Base-by-base conservation (phyloP, 306 rosid species). In the Parietaria judaica region DNA sequence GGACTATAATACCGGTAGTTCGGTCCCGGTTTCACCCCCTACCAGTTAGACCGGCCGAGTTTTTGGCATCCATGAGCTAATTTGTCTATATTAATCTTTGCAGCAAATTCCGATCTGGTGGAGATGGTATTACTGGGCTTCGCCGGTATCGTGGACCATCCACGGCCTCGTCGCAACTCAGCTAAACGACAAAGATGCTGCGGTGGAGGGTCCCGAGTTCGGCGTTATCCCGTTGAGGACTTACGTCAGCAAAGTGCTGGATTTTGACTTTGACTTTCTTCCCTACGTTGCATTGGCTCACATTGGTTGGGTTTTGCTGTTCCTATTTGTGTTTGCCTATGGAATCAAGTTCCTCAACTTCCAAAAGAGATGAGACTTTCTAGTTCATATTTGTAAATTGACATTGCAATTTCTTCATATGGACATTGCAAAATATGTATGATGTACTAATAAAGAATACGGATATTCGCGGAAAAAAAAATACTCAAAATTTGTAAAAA, bases 301-400 rank as follows among this genome's bases (percentile, higher is more conserved):
- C 45, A 38, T 81, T 43, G 72, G 63, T 7, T 81, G 79, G 78
- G 76, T 74, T 13, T 31, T 85, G 3, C 57, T 77, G 6, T 84
- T 85, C 72, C 44, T 77, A 60, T 77, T 79, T 56, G 85, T 79
- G 39, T 85, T 72, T 72, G 85, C 88, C 14, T 81, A 79, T 79
- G 81, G 92, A 57, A 85, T 85, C 66, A 85, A 72, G 72, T 79
- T 65, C 77, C 73, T 85, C 16, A 85, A 79, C 75, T 85, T 81
- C 76, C 92, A 85, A 36, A 77, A 67, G 63, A 79, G 83, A 79
- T 84, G 12, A 49, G 45, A 8, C 45, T 41, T 41, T 41, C 9
- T 8, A 41, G 9, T 5, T 8, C 45, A 41, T 41, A 41, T 41
- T 5, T 41, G 2, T 5, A 41, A 41, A 41, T 5, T 41, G 45